Evolutionary conservation across 192 early-diverging fungal species (phyloP).

Genomic region (Linnemannia schmuckeri): DNA sequence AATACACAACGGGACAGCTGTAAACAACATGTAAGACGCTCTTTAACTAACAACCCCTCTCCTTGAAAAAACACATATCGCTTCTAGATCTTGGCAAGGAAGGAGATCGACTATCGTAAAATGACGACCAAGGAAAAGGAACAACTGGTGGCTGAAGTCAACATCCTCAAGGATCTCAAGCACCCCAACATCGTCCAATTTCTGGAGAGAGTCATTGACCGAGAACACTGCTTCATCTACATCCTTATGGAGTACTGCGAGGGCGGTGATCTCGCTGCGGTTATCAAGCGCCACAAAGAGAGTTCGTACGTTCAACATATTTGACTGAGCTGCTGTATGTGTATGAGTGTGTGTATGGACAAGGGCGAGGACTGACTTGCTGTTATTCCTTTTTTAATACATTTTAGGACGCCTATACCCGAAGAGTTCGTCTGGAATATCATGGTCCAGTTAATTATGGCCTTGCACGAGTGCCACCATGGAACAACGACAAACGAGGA

Average conservation of each 20-base stretch:
- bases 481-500: constrained; percentile 51
- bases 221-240: constrained; percentile 75
- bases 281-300: constrained; percentile 75
- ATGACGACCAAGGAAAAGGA: constrained; percentile 81
- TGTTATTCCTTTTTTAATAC: background rate
- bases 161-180: constrained; percentile 77
- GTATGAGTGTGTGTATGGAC: too few relatives aligned
- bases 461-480: constrained; percentile 79
- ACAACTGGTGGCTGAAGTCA: constrained; percentile 82
- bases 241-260: constrained; percentile 88
- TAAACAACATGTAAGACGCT: background rate
- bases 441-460: constrained; percentile 73
- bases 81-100: constrained; percentile 74
- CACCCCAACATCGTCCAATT: constrained; percentile 84
- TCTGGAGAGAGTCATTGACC: constrained; percentile 76
- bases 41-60: background rate
- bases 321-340: too few relatives aligned
- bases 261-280: constrained; percentile 75
- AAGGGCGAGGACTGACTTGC: background rate
- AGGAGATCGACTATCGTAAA: constrained; percentile 85
- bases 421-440: constrained; percentile 79
- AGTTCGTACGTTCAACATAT: constrained; percentile 47
- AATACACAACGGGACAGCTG: background rate
- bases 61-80: background rate
- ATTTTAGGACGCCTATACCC: constrained; percentile 62